These are phyloP conservation scores for Xylaria bambusicola DNA, from an alignment of 495 filamentous ascomycete genomes.

Conservation along the genomic window DNA sequence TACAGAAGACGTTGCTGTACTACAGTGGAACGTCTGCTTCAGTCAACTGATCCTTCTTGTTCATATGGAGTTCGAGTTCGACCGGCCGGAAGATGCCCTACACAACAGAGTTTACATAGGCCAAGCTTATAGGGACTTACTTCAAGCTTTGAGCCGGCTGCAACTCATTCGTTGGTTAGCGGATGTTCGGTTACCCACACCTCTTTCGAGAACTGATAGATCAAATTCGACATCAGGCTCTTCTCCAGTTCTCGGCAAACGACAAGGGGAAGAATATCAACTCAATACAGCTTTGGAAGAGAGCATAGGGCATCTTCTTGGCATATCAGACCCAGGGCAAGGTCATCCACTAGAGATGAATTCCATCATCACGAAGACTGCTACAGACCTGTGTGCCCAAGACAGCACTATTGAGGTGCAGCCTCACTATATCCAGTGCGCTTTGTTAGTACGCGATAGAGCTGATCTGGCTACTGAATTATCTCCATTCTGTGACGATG, in stretches of 20 bases:
- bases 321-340: slow-evolving; percentile 35
- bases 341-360: slow-evolving; percentile 39
- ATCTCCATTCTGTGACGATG: slow-evolving; percentile 62
- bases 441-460: slow-evolving; percentile 67
- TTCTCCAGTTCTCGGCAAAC: slow-evolving; percentile 32
- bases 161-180: slow-evolving; percentile 82
- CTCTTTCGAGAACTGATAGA: slow-evolving; percentile 40
- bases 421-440: slow-evolving; percentile 63
- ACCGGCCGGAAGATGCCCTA: slow-evolving; percentile 64
- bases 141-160: slow-evolving; percentile 69
- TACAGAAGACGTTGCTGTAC: slow-evolving; percentile 73
- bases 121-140: slow-evolving; percentile 64
- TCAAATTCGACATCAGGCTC: slow-evolving; percentile 24
- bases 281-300: slow-evolving; percentile 54
- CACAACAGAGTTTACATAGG: slow-evolving; percentile 65
- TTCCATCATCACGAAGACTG: slow-evolving; percentile 52
- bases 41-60: slow-evolving; percentile 81
- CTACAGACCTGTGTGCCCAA: slow-evolving; percentile 55
- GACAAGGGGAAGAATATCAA: slow-evolving; percentile 40
- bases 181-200: slow-evolving; percentile 51
- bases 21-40: slow-evolving; percentile 69
- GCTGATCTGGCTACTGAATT: slow-evolving; percentile 77
- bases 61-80: slow-evolving; percentile 77
- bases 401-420: slow-evolving; percentile 53
- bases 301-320: slow-evolving; percentile 51